A percentile compares a stretch with the other conserved stretches of the same genome.
phyloP scores from a whole-genome alignment of 805 yeast species.

The Hanseniaspora valbyensis region DNA sequence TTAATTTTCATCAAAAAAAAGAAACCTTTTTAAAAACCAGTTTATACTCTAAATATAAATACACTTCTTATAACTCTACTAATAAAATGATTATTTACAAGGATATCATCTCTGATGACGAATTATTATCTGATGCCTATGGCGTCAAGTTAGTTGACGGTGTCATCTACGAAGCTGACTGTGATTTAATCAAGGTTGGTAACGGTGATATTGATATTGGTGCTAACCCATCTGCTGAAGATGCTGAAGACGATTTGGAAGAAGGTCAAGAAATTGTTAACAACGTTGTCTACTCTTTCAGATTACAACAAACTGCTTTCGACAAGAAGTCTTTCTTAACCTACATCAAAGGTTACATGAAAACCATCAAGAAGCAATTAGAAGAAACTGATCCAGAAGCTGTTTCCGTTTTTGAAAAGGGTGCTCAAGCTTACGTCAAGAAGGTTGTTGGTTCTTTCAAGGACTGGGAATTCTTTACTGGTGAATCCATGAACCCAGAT shows the following conservation, averaged over 20 bases:
- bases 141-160: slow-evolving; percentile 76
- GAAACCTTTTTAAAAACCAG: not conserved
- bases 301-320: slow-evolving; percentile 88
- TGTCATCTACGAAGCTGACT: slow-evolving; percentile 93
- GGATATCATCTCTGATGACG: slow-evolving; percentile 91
- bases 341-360: slow-evolving; percentile 99
- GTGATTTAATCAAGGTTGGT: slow-evolving; percentile 79
- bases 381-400: slow-evolving; percentile 83
- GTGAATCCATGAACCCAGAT: slow-evolving; percentile 99
- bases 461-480: slow-evolving; percentile 99
- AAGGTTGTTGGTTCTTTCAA: slow-evolving; percentile 89
- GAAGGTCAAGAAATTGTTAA: slow-evolving; percentile 84
- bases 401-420: slow-evolving; percentile 86
- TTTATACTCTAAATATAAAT: not conserved
- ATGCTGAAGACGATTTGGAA: slow-evolving; percentile 69
- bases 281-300: slow-evolving; percentile 98
- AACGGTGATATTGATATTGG: slow-evolving; percentile 96
- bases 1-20: not conserved
- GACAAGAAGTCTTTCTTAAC: slow-evolving; percentile 96
- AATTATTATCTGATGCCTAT: slow-evolving; percentile 94
- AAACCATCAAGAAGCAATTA: slow-evolving; percentile 81
- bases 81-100: slow-evolving; percentile 33
- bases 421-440: slow-evolving; percentile 93
- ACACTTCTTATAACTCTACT: slow-evolving; percentile 5
- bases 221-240: slow-evolving; percentile 99